Percentiles rank a stretch among this genome's conserved stretches.
phyloP scores from a whole-genome alignment of 140 eudicot species.

The Senecio squalidus region DNA sequence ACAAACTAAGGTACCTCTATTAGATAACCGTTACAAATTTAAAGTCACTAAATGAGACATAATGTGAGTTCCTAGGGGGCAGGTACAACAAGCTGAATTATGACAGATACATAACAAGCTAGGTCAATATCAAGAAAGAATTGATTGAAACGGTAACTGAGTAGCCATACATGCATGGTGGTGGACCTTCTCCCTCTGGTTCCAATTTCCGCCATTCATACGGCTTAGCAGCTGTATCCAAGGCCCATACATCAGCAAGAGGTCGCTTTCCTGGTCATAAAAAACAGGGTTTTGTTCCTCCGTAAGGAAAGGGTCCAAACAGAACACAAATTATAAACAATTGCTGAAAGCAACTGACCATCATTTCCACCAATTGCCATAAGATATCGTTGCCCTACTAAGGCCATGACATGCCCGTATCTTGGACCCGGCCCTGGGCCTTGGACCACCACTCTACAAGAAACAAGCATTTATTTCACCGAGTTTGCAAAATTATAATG shows the following conservation, averaged over 20 bases:
- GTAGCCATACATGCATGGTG: slow-evolving; percentile 88
- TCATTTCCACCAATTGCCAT: slow-evolving; percentile 99
- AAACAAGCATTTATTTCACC: slow-evolving; percentile 16
- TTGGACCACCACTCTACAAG: slow-evolving; percentile 86
- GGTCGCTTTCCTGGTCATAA: slow-evolving; percentile 76
- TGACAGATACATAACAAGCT: not conserved
- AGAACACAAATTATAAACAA: not conserved
- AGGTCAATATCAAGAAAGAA: not conserved
- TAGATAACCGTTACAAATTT: not conserved
- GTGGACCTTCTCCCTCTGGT: slow-evolving; percentile 99
- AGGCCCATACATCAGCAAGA: slow-evolving; percentile 98
- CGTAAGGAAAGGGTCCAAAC: not conserved
- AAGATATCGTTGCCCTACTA: slow-evolving; percentile 95
- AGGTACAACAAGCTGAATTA: not conserved
- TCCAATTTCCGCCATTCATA: slow-evolving; percentile 94
- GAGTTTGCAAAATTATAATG: slow-evolving; percentile 16
- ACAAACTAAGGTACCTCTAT: not conserved
- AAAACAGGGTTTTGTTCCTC: not conserved
- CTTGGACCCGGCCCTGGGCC: slow-evolving; percentile 98
- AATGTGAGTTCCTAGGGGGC: not conserved
- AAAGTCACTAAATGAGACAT: not conserved
- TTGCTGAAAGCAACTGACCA: slow-evolving; percentile 41
- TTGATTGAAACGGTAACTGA: not conserved
- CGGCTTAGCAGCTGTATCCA: slow-evolving; percentile 99
- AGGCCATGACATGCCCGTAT: slow-evolving; percentile 98